A percentile compares a stretch with the other conserved stretches of the same genome.
phyloP scores from a whole-genome alignment of 805 yeast species.

The Tetrapisispora arboricola region DNA sequence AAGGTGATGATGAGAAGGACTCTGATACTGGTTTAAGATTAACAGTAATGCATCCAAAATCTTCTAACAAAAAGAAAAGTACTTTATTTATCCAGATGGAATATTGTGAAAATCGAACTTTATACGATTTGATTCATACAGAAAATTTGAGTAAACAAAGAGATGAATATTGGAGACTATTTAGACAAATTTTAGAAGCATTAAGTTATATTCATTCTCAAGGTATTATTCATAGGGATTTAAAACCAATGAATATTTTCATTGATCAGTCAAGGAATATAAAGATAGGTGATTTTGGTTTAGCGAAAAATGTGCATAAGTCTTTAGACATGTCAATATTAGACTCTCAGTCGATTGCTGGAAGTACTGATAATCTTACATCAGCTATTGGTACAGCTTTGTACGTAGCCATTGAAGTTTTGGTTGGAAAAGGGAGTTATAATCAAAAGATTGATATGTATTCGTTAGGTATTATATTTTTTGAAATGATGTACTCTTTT shows the following conservation, averaged over 20 bases:
- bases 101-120: conserved; percentile 90
- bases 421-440: conserved; percentile 62
- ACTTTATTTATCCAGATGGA: conserved; percentile 96
- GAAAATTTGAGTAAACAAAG: conserved; percentile 62
- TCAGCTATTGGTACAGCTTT: conserved; percentile 91
- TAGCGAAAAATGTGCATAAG: conserved; percentile 79
- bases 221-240: conserved; percentile 90
- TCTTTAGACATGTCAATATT: conserved; percentile 27
- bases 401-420: conserved; percentile 85
- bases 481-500: conserved; percentile 83
- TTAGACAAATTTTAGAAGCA: conserved; percentile 84
- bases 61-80: conserved; percentile 34
- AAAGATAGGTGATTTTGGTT: conserved; percentile 94
- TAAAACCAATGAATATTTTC: conserved; percentile 92
- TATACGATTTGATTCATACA: conserved; percentile 66
- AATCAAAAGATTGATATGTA: conserved; percentile 94
- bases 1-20: background rate
- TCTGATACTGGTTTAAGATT: conserved; percentile 8
- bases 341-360: conserved; percentile 22
- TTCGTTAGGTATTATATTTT: conserved; percentile 87
- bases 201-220: conserved; percentile 83
- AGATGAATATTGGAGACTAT: conserved; percentile 81
- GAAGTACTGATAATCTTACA: conserved; percentile 59
- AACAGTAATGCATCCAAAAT: background rate
- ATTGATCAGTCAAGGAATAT: conserved; percentile 83